These are phyloP conservation scores for Zalerion maritima DNA, from an alignment of 495 filamentous ascomycete species.

Conservation along the genomic window DNA sequence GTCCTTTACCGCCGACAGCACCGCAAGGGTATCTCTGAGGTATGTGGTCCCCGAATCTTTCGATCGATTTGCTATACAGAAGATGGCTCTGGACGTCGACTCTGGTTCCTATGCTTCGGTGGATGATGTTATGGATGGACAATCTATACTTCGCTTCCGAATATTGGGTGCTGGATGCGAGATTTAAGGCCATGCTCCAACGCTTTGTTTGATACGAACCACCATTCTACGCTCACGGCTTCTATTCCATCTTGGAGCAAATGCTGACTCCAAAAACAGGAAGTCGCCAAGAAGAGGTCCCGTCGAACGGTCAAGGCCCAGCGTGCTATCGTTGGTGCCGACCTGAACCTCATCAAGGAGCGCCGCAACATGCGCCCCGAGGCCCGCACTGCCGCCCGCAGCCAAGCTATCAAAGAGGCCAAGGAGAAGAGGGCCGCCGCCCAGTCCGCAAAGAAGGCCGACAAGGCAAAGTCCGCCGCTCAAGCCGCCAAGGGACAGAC, in stretches of 20 bases:
- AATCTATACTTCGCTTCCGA: too few species aligned
- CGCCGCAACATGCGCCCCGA: constrained; percentile 84
- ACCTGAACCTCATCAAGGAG: constrained; percentile 99
- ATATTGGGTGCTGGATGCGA: too few species aligned
- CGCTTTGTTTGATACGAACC: too few species aligned
- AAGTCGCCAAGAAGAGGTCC: constrained; percentile 98
- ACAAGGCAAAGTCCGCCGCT: constrained; percentile 93
- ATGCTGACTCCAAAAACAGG: constrained; percentile 48
- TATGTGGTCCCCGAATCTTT: too few species aligned
- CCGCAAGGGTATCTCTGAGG: constrained; percentile 99
- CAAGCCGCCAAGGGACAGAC: constrained; percentile 57
- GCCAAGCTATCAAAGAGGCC: constrained; percentile 78
- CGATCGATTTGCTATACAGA: too few species aligned
- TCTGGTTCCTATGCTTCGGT: too few species aligned
- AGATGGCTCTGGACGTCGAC: too few species aligned
- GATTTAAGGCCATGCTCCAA: too few species aligned
- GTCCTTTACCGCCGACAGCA: constrained; percentile 94
- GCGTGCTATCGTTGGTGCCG: constrained; percentile 97
- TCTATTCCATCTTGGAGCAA: too few species aligned
- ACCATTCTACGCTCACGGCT: too few species aligned
- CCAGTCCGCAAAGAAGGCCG: constrained; percentile 88
- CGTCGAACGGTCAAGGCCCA: constrained; percentile 97
- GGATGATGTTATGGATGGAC: too few species aligned
- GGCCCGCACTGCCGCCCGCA: constrained; percentile 82
- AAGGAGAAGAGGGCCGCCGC: constrained; percentile 93